Evolutionary conservation across 1,139 yeast species (phyloP), one percentile per base, ranked within the genome.

Genomic region (Debaryomycetaceae sp.): DNA sequence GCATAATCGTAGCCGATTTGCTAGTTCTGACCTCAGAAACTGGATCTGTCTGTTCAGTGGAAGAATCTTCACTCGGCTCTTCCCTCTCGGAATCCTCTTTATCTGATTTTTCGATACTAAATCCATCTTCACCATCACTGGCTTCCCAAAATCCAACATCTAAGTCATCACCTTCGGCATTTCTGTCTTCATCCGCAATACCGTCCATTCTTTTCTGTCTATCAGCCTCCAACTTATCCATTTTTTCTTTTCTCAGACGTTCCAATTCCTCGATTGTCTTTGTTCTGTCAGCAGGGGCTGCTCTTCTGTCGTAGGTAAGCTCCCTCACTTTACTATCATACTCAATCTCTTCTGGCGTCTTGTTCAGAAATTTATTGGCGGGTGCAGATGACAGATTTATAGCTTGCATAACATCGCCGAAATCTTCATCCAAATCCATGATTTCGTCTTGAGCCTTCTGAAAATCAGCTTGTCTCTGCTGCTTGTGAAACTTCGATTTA

Each of bases 251-350:
- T 48, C 78, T 79, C 55, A 87, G 96, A 40, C 75, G 70, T 33
- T 70, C 75, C 16, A 89, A 46, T 61, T 94, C 98, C 58, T 92
- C 96, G 1, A 79, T 87, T 0, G 98, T 91, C 63, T 91, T 88
- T 1, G 97, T 89, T 61, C 97, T 75, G 45, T 89, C 96, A n/a
- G 94, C 81, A n/a, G 98, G 98, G 7, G 79, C 89, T 0, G 98
- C 91, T 52, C 98, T 77, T 55, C 85, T 79, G 44, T 94, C 98
- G 56, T 86, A 75, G 5, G 83, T 82, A 55, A 92, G 75, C 53
- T 86, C 92, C 44, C 87, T 78, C 24, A 92, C 91, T 49, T 80
- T 78, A 50, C 70, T 73, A 54, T 91, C 97, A 60, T 92, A 94
- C 26, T 71, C 79, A 11, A 70, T 64, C 48, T 81, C 85, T 36